Evolutionary conservation across 306 rosid genomes (phyloP).

Genomic region (Medicago truncatula): DNA sequence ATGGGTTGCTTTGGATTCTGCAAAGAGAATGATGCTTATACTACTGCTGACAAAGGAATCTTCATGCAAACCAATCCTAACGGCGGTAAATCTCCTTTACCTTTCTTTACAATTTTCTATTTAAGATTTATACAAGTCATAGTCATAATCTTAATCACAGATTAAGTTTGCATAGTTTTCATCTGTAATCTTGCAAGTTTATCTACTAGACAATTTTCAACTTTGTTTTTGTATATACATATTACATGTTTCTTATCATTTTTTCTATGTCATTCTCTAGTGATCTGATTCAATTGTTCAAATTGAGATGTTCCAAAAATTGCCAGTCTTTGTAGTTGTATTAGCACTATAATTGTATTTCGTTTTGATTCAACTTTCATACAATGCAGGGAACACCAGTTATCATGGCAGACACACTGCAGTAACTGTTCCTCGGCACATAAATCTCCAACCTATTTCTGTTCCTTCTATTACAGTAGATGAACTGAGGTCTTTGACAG

Average conservation of each 20-base stretch:
- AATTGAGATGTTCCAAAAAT: background rate
- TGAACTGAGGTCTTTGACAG: conserved; percentile 71
- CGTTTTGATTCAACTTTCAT: conserved; percentile 6
- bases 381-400: conserved; percentile 53
- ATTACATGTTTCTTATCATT: background rate
- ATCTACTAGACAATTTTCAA: conserved; percentile 11
- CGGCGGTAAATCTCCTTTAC: conserved; percentile 50
- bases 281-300: background rate
- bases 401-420: conserved; percentile 53
- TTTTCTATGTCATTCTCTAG: conserved; percentile 1
- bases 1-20: conserved; percentile 88
- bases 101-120: conserved; percentile 7
- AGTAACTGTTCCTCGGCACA: conserved; percentile 39
- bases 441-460: conserved; percentile 65
- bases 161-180: background rate
- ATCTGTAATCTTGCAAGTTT: background rate
- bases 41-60: conserved; percentile 51
- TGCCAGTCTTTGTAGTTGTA: background rate
- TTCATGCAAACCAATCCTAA: conserved; percentile 45
- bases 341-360: background rate
- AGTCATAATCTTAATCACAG: conserved; percentile 1
- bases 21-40: conserved; percentile 55
- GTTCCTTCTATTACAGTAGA: conserved; percentile 72
- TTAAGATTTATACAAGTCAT: background rate
- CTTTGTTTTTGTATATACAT: conserved; percentile 9